Conservation (phyloP, 495 filamentous ascomycete species). For the Neurospora tetrasperma region DNA sequence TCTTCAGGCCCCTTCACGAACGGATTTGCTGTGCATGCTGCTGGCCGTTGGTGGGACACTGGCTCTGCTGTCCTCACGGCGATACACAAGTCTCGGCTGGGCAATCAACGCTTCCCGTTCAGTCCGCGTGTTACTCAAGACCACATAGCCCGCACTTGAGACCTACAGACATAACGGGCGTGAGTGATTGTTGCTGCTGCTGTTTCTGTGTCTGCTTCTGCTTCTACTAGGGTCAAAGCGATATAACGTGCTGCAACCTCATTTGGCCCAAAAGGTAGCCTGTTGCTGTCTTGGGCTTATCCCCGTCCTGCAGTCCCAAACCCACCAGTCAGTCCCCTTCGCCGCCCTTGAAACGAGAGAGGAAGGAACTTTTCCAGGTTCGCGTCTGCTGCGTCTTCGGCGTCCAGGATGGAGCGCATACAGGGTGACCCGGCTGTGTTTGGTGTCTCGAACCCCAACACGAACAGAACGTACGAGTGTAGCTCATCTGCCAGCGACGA, state of each 20-base stretch:
- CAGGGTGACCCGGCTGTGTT: conserved; percentile 4
- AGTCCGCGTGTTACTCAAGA: not conserved
- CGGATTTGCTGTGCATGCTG: not conserved
- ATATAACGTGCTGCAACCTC: not conserved
- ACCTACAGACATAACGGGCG: not conserved
- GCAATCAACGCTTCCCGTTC: not conserved
- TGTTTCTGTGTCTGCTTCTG: not conserved
- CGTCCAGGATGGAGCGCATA: conserved; percentile 7
- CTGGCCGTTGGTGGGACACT: not conserved
- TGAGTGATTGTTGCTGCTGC: not conserved
- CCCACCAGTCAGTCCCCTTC: not conserved
- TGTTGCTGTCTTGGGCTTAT: not conserved
- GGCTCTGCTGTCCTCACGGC: not conserved
- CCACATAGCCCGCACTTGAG: not conserved
- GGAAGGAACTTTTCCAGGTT: not conserved
- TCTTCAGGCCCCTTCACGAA: not conserved
- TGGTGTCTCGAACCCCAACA: not conserved
- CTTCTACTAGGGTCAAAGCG: not conserved
- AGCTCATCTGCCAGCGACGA: conserved; percentile 1
- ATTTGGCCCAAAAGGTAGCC: not conserved
- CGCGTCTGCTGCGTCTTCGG: not conserved
- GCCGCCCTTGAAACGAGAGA: not conserved
- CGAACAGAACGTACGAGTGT: conserved; percentile 3
- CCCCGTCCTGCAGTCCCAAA: not conserved
- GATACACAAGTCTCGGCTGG: not conserved